Base-by-base conservation (phyloP, 495 filamentous ascomycete genomes). In the Aspergillus cavernicola region DNA sequence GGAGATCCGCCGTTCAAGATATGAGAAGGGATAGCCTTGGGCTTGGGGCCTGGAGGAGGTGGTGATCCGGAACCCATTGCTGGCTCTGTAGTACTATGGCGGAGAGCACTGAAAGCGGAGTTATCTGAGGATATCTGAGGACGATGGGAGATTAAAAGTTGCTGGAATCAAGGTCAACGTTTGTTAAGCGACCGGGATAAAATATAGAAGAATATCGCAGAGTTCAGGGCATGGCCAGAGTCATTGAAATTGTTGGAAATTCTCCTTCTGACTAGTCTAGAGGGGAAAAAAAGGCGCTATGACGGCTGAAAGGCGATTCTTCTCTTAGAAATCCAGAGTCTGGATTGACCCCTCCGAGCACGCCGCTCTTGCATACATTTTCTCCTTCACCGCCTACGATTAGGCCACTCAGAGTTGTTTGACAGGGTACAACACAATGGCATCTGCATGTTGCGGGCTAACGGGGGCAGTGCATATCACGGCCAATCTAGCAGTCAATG, bases 1-100 rank as follows among this genome's bases (percentile, higher is more conserved):
- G 74, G 71, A 44, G 75, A 76, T 41, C 64, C 63, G 20, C 77
- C 77, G 60, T 80, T 77, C 46, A 75, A 43, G 41, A 81, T 65
- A 56, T 76, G 69, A 41, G 75, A 71, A 18, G 78, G 75, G 33
- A 78, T 67, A 9, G 76, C 73, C 33, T 57, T 68, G 35, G 76
- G 70, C 64, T 71, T 78, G 37, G 68, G 60, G 33, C 59, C 61
- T 31, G 62, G 58, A 33, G 69, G 66, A 52, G 69, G 69, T 58
- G 64, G 55, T 43, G 66, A 63, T 45, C 66, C 73, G 50, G 73
- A 72, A 60, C 67, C 64, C 73, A 75, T 76, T 20, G 47, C 44
- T 53, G 36, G 35, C 22, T 43, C 41, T 31, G n/a, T n/a, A n/a
- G n/a, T 22, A 26, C 0, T 44, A 36, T 24, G 29, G 44, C 43